Percentiles rank a stretch among this genome's conserved stretches.
Conservation (phyloP, 176 grass and related monocot species). For the Tuctoria greenei region DNA sequence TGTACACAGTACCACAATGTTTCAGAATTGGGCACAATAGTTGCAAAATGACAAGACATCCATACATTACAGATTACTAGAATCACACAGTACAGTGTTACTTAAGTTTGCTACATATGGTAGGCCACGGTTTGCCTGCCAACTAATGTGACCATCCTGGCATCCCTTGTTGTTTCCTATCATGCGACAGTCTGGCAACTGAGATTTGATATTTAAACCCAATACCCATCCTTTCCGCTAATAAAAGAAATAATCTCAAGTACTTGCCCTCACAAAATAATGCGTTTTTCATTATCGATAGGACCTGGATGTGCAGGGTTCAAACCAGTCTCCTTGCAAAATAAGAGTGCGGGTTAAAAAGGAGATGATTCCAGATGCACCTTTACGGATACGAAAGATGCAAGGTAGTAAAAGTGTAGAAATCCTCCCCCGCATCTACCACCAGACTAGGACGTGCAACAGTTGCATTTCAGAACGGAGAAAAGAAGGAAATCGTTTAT, state of each 20-base stretch:
- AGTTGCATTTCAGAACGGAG: conserved; percentile 15
- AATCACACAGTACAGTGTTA: neutral
- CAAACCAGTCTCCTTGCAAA: neutral
- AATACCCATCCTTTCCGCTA: neutral
- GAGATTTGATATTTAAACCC: conserved; percentile 2
- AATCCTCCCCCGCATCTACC: neutral
- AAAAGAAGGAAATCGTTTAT: conserved; percentile 26
- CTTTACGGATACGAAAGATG: conserved; percentile 38
- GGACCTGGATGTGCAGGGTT: too few species aligned
- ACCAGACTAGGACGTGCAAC: conserved; percentile 2
- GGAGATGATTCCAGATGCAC: neutral
- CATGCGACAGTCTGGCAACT: neutral
- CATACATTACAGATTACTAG: conserved; percentile 14
- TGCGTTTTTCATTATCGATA: neutral
- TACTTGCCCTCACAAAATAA: too few species aligned
- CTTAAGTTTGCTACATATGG: neutral
- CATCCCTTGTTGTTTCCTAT: neutral
- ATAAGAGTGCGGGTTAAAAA: conserved; percentile 18
- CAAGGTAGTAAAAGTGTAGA: neutral
- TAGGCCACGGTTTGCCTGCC: neutral
- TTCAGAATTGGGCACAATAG: neutral
- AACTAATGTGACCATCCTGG: neutral
- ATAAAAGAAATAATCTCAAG: neutral
- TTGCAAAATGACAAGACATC: neutral
- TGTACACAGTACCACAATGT: neutral